Conservation (phyloP, 257 asterid genomes). For the Sherardia arvensis region DNA sequence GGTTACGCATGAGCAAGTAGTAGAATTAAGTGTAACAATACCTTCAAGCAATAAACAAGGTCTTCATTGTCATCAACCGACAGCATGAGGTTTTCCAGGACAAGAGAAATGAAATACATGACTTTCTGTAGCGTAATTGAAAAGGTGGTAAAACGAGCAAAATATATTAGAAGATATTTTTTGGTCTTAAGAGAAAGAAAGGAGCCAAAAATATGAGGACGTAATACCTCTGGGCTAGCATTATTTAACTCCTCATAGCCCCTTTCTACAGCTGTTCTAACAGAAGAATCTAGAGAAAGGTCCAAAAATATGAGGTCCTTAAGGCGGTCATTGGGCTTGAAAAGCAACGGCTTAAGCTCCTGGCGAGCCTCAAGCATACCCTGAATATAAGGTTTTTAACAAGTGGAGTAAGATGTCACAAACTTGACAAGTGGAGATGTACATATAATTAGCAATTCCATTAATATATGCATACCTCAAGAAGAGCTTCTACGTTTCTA, state of each 20-base stretch:
- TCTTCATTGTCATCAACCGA: conserved; percentile 81
- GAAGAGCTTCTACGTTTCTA: conserved; percentile 78
- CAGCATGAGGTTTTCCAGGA: conserved; percentile 84
- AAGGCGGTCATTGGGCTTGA: conserved; percentile 62
- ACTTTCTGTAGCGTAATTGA: conserved; percentile 56
- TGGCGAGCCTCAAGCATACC: conserved; percentile 95
- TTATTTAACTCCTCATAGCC: conserved; percentile 78
- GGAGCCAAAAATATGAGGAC: not conserved
- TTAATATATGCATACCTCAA: conserved; percentile 57
- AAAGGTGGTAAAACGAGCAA: conserved; percentile 10
- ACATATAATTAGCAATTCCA: conserved; percentile 5
- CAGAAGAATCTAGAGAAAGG: conserved; percentile 91
- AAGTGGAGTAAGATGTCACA: not conserved
- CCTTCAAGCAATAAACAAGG: conserved; percentile 91
- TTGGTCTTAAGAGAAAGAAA: not conserved
- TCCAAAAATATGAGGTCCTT: conserved; percentile 92
- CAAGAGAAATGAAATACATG: conserved; percentile 80
- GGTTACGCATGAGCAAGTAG: not conserved
- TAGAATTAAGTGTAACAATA: conserved; percentile 19
- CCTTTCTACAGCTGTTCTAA: conserved; percentile 94
- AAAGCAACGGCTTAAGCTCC: conserved; percentile 89
- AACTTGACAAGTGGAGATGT: conserved; percentile 6
- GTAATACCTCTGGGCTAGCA: conserved; percentile 73
- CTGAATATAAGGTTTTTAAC: conserved; percentile 30
- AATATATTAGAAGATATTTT: not conserved